These are phyloP conservation scores for Microbotryomycetes sp. DNA, from an alignment of 1,284 basidiomycete species.

Conservation along the genomic window DNA sequence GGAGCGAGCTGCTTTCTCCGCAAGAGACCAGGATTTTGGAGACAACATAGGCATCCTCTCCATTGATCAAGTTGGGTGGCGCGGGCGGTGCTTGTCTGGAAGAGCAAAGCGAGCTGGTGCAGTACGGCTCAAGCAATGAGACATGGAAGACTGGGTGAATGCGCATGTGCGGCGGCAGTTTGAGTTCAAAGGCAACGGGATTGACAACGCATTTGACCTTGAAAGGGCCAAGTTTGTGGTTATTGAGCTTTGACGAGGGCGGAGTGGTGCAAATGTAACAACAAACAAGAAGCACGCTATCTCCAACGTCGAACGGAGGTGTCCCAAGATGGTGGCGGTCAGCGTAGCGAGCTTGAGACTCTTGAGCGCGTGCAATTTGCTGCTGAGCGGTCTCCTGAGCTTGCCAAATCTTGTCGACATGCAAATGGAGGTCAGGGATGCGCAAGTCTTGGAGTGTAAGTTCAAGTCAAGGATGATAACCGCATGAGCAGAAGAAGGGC, in stretches of 20 bases:
- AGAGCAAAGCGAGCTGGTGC: too few relatives aligned
- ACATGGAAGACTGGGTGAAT: not conserved
- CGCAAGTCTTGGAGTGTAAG: not conserved
- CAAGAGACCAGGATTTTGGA: too few relatives aligned
- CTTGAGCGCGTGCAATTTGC: not conserved
- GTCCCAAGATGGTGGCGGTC: not conserved
- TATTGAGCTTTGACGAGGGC: not conserved
- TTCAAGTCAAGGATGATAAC: constrained; percentile 14
- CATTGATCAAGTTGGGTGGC: too few relatives aligned
- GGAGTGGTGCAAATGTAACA: not conserved
- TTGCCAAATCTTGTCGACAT: not conserved
- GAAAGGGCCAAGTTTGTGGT: not conserved
- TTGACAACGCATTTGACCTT: not conserved
- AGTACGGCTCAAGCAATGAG: too few relatives aligned
- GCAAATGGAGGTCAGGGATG: not conserved
- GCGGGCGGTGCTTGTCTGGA: too few relatives aligned
- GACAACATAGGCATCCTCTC: too few relatives aligned
- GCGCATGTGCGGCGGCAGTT: not conserved
- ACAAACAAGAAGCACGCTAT: not conserved
- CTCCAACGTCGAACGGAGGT: not conserved
- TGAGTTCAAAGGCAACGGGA: not conserved
- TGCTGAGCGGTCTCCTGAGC: not conserved
- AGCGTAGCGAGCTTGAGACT: not conserved
- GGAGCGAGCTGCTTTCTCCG: too few relatives aligned
- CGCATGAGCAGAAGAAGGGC: constrained; percentile 15